These are phyloP conservation scores for Gossypium australe DNA, from an alignment of 345 rosid species.

Conservation along the genomic window DNA sequence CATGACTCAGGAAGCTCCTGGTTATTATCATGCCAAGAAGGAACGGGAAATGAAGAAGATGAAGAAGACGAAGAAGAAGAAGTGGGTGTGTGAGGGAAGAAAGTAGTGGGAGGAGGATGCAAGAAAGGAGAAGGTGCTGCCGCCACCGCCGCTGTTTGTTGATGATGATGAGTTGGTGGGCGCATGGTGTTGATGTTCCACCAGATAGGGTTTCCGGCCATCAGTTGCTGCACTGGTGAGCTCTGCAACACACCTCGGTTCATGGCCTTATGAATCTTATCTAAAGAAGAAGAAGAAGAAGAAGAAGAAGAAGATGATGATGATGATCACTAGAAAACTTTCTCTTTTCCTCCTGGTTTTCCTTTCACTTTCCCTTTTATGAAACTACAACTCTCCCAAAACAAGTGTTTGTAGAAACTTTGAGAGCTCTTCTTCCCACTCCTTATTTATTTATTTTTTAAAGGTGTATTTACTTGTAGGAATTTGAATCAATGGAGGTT, in stretches of 20 bases:
- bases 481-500: slow-evolving; percentile 53
- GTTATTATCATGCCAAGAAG: slow-evolving; percentile 55
- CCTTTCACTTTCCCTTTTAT: slow-evolving; percentile 4
- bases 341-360: slow-evolving; percentile 7
- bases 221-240: slow-evolving; percentile 75
- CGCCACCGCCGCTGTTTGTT: slow-evolving; percentile 11
- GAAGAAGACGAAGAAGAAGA: slow-evolving; percentile 41
- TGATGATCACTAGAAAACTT: slow-evolving; percentile 9
- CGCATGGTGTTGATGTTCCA: slow-evolving; percentile 72
- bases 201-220: slow-evolving; percentile 85
- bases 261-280: slow-evolving; percentile 30
- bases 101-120: slow-evolving; percentile 26
- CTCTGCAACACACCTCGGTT: slow-evolving; percentile 69
- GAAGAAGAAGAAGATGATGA: not conserved
- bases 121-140: slow-evolving; percentile 24
- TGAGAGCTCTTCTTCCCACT: slow-evolving; percentile 36
- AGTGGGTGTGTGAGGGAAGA: slow-evolving; percentile 36
- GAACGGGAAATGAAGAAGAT: slow-evolving; percentile 45
- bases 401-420: slow-evolving; percentile 45
- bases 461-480: slow-evolving; percentile 12
- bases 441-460: slow-evolving; percentile 8
- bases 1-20: slow-evolving; percentile 77
- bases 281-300: not conserved
- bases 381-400: slow-evolving; percentile 25
- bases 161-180: slow-evolving; percentile 22